These are phyloP conservation scores for Diaporthe destruens DNA, from an alignment of 2,329 filamentous ascomycete species.

Conservation along the genomic window DNA sequence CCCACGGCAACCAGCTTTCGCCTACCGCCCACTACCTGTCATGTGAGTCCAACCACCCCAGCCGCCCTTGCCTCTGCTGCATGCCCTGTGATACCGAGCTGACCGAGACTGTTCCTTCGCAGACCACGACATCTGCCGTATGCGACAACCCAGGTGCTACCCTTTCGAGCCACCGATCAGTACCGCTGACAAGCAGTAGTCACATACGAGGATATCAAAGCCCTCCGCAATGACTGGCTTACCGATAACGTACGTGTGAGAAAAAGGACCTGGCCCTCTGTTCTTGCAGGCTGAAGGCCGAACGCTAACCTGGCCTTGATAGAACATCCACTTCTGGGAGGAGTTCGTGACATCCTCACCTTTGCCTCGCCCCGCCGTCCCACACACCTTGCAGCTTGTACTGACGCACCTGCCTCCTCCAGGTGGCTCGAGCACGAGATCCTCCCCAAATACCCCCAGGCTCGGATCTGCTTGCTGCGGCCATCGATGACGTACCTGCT, in stretches of 20 bases:
- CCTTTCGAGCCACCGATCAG: background rate
- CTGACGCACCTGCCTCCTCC: slow-evolving; percentile 20
- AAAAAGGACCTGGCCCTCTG: slow-evolving; percentile 30
- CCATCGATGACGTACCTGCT: slow-evolving; percentile 95
- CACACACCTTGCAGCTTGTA: slow-evolving; percentile 34
- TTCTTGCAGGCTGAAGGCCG: background rate
- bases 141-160: slow-evolving; percentile 27
- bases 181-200: slow-evolving; percentile 62
- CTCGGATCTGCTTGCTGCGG: slow-evolving; percentile 89
- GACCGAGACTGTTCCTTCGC: slow-evolving; percentile 36
- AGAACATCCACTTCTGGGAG: slow-evolving; percentile 98
- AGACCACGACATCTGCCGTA: slow-evolving; percentile 46
- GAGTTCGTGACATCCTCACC: slow-evolving; percentile 70
- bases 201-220: slow-evolving; percentile 89
- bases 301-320: slow-evolving; percentile 46
- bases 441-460: slow-evolving; percentile 82
- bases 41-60: slow-evolving; percentile 52
- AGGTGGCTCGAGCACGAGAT: slow-evolving; percentile 91
- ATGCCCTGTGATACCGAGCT: slow-evolving; percentile 28
- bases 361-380: background rate
- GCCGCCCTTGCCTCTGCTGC: background rate
- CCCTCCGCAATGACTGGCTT: slow-evolving; percentile 92
- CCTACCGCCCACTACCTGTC: slow-evolving; percentile 59
- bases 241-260: slow-evolving; percentile 85
- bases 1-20: slow-evolving; percentile 47